Evolutionary conservation across 2,329 filamentous ascomycete species (phyloP), one percentile per base, ranked within the genome.

Genomic region (Calonectria hongkongensis): DNA sequence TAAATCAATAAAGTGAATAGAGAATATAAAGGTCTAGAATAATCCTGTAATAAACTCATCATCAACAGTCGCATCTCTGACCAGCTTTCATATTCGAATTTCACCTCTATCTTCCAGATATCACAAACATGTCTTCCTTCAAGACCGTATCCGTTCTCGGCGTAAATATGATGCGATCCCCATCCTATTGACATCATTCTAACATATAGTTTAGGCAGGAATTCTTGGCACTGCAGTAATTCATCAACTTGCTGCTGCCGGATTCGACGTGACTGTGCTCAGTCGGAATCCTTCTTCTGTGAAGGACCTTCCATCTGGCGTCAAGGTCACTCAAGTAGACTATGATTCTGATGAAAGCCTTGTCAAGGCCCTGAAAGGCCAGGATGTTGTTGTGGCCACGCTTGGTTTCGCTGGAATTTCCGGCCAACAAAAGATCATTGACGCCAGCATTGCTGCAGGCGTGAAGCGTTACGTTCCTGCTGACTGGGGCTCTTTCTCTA

Each of bases 261-360:
- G 54, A 8, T 58, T 58, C n/a, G 54, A 58, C 2, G 54, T 58
- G 12, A 58, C 54, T 9, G 54, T 58, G 7, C 54, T 58, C 5
- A 58, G 54, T 27, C 54, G 54, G 27, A 58, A 58, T 8, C 33
- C 54, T 15, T 58, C 54, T 27, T 58, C 54, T 9, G 33, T 41
- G 3, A 41, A 58, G 16, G 10, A 9, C 33, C 30, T 58, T 12
- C 54, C 54, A 41, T 58, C 54, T 2, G 54, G 33, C 3, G 54
- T 41, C 21, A 58, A 58, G n/a, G 54, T 58, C 16, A 4, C n/a
- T 41, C n/a, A 41, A 9, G n/a, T 58, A 21, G 54, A 58, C 18
- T 58, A 58, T 27, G 13, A 58, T 27, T 58, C 54, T 7, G 54
- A 58, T 15, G 54, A 58, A 21, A 58, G 54, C 10, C 54, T 58